Evolutionary conservation across 371 early-diverging fungal species (phyloP), one percentile per base, ranked within the genome.

Genomic region (Dinochytrium kinnereticum): DNA sequence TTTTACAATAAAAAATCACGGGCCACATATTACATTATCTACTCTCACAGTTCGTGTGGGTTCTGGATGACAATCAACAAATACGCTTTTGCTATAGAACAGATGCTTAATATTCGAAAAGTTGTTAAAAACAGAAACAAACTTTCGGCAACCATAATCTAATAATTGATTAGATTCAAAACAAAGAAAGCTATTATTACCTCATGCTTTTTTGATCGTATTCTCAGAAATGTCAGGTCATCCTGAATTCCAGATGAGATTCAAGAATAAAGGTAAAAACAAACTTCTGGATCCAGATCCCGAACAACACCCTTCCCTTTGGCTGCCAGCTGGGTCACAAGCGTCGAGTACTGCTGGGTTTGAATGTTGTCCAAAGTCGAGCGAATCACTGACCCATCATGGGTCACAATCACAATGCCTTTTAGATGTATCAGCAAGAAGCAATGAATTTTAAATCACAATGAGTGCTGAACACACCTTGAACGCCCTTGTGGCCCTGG

Each of bases 231-330:
- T 66, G 77, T 78, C 39, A 80, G 40, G 49, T 80, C 81, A 50
- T 80, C 81, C 78, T 80, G 24, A 3, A 19, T 0, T n/a, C n/a
- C n/a, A n/a, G n/a, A n/a, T n/a, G n/a, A n/a, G n/a, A n/a, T n/a
- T n/a, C n/a, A n/a, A 68, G 30, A n/a, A 30, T 13, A 3, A 21
- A n/a, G 28, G 2, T 49, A 59, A 21, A 30, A 26, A 17, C 24
- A 65, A 30, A 79, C 79, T 90, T 76, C 88, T 0, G 85, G 80
- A 75, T 92, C 93, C 57, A 91, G 71, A 55, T 91, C 90, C 26
- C 85, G 68, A 34, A 91, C 88, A n/a, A 88, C 85, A 7, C 86
- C 82, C 53, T 77, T 86, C 0, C 91, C 86, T 69, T 86, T 85
- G 30, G 86, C 81, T 0, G 90, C 87, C 68, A 92, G 86, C 77